Conservation (phyloP, 495 filamentous ascomycete species). For the Glarea lozoyensis region DNA sequence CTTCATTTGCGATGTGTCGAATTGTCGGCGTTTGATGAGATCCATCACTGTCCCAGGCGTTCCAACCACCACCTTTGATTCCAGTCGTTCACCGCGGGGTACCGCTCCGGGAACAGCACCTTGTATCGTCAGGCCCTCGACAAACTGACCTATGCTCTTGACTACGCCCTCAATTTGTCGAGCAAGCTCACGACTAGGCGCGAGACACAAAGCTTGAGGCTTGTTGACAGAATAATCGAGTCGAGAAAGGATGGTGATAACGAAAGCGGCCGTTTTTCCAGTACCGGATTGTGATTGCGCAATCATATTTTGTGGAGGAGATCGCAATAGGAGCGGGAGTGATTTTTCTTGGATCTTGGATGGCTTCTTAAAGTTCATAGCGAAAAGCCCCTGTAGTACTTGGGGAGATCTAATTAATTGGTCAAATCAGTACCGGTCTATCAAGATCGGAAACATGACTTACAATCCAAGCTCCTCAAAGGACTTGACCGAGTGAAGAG, state of each 20-base stretch:
- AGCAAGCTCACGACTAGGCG: slow-evolving; percentile 89
- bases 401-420: slow-evolving; percentile 25
- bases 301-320: slow-evolving; percentile 86
- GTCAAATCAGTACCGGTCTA: slow-evolving; percentile 2
- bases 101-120: slow-evolving; percentile 74
- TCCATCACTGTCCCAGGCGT: slow-evolving; percentile 92
- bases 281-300: slow-evolving; percentile 98
- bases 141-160: slow-evolving; percentile 70
- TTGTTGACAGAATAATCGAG: slow-evolving; percentile 57
- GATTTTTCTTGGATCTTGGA: slow-evolving; percentile 96
- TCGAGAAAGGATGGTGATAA: slow-evolving; percentile 80
- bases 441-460: slow-evolving; percentile 25
- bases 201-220: slow-evolving; percentile 84
- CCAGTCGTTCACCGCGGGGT: slow-evolving; percentile 48
- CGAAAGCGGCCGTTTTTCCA: slow-evolving; percentile 96
- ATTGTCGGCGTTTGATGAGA: slow-evolving; percentile 60
- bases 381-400: slow-evolving; percentile 50
- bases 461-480: slow-evolving; percentile 86
- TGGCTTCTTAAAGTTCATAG: slow-evolving; percentile 87
- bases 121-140: slow-evolving; percentile 58
- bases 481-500: slow-evolving; percentile 71
- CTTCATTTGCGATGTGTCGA: slow-evolving; percentile 56
- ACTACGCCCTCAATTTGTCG: slow-evolving; percentile 88
- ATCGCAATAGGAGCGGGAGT: slow-evolving; percentile 71
- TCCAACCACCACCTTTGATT: slow-evolving; percentile 74